Conservation (phyloP, 352 stramenopile genomes). For the Phytophthora ramorum region DNA sequence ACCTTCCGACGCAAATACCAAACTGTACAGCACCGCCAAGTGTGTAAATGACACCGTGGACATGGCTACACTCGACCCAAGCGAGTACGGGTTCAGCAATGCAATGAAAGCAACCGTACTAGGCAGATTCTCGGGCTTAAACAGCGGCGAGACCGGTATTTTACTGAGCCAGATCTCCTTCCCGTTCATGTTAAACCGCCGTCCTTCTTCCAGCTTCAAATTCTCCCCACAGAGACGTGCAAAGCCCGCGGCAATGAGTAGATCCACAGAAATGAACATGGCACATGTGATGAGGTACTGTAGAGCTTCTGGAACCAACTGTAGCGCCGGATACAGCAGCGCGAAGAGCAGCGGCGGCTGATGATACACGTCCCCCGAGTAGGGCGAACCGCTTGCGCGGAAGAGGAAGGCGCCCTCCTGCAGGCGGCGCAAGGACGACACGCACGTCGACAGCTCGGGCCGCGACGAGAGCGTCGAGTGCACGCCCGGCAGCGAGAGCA, state of each 20-base stretch:
- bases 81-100: slow-evolving; percentile 82
- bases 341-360: slow-evolving; percentile 83
- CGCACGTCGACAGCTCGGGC: slow-evolving; percentile 70
- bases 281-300: slow-evolving; percentile 42
- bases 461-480: slow-evolving; percentile 52
- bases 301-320: slow-evolving; percentile 17
- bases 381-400: slow-evolving; percentile 54
- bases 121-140: slow-evolving; percentile 53
- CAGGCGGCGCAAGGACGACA: slow-evolving; percentile 70
- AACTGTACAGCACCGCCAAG: slow-evolving; percentile 63
- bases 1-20: slow-evolving; percentile 79
- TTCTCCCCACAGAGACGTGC: slow-evolving; percentile 55
- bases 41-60: slow-evolving; percentile 77
- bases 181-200: slow-evolving; percentile 39
- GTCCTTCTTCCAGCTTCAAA: slow-evolving; percentile 59
- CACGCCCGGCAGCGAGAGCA: slow-evolving; percentile 46
- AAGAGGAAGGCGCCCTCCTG: slow-evolving; percentile 70
- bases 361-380: slow-evolving; percentile 84
- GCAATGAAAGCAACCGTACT: slow-evolving; percentile 62
- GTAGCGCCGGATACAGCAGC: slow-evolving; percentile 64
- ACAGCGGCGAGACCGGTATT: slow-evolving; percentile 76
- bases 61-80: slow-evolving; percentile 74
- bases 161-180: slow-evolving; percentile 75
- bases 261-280: slow-evolving; percentile 63
- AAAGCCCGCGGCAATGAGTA: slow-evolving; percentile 65